Evolutionary conservation across 768 basidiomycete species (phyloP).

Genomic region (Leucocoprinus birnbaumii): DNA sequence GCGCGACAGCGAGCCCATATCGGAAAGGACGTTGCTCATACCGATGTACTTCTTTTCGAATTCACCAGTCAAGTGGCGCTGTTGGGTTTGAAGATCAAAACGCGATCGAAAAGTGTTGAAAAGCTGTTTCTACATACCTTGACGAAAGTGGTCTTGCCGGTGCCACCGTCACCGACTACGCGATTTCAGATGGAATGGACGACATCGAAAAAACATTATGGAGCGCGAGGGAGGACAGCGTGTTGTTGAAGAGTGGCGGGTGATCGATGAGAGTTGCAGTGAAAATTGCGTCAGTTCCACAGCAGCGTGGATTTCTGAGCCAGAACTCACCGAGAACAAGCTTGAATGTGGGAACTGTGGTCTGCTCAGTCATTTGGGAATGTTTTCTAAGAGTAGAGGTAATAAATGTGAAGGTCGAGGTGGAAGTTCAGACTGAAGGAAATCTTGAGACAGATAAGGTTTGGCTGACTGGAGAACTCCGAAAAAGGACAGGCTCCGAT

Average conservation of each 20-base stretch:
- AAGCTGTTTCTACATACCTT: slow-evolving; percentile 57
- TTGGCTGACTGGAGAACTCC: slow-evolving; percentile 34
- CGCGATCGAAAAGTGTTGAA: slow-evolving; percentile 12
- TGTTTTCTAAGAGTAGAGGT: slow-evolving; percentile 14
- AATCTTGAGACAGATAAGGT: slow-evolving; percentile 40
- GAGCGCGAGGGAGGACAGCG: slow-evolving; percentile 16
- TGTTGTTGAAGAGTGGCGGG: slow-evolving; percentile 36
- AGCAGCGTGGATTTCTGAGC: slow-evolving; percentile 4
- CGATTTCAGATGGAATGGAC: slow-evolving; percentile 11
- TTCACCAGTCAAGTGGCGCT: slow-evolving; percentile 99
- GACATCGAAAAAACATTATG: slow-evolving; percentile 17
- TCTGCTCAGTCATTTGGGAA: slow-evolving; percentile 38
- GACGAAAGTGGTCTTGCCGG: slow-evolving; percentile 98
- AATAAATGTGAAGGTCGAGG: slow-evolving; percentile 23
- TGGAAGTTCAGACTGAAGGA: slow-evolving; percentile 30
- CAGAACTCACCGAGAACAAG: slow-evolving; percentile 86
- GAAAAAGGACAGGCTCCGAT: slow-evolving; percentile 25
- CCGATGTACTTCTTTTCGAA: slow-evolving; percentile 99
- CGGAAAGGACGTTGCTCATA: slow-evolving; percentile 35
- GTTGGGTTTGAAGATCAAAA: slow-evolving; percentile 39
- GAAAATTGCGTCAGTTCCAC: slow-evolving; percentile 24
- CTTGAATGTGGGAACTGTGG: slow-evolving; percentile 87
- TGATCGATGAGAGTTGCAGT: slow-evolving; percentile 44
- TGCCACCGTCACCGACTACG: slow-evolving; percentile 93
- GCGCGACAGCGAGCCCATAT: slow-evolving; percentile 7